A percentile compares a stretch with the other conserved stretches of the same genome.
Conservation (phyloP, 2,329 filamentous ascomycete genomes). For the Clarireedia sp. region DNA sequence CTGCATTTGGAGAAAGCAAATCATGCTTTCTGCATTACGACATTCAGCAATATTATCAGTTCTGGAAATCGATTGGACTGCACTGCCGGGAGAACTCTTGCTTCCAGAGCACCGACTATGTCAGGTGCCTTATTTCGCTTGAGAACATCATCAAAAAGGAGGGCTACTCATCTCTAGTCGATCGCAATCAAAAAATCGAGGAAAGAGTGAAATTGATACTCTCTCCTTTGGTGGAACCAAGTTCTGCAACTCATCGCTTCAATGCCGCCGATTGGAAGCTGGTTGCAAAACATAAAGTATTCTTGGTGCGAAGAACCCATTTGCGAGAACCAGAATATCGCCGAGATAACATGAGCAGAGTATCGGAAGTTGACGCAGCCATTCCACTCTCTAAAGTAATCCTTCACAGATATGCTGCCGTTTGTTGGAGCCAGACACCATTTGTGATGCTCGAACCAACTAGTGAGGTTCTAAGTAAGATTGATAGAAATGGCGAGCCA, state of each 20-base stretch:
- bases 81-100: constrained; percentile 8
- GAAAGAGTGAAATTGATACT: constrained; percentile 8
- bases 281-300: constrained; percentile 13
- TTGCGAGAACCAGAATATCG: constrained; percentile 12
- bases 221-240: constrained; percentile 10
- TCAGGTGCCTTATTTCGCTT: constrained; percentile 15
- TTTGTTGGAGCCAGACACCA: constrained; percentile 23
- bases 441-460: constrained; percentile 16
- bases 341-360: constrained; percentile 10
- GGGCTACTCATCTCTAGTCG: neutral
- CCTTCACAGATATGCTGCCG: constrained; percentile 9
- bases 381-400: constrained; percentile 16
- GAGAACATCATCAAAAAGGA: neutral
- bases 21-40: constrained; percentile 19
- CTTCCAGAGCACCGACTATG: constrained; percentile 14
- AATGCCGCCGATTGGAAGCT: neutral
- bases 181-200: neutral
- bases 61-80: constrained; percentile 20
- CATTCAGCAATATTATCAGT: constrained; percentile 9
- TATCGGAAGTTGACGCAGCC: constrained; percentile 6
- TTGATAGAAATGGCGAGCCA: constrained; percentile 7
- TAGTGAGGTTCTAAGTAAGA: constrained; percentile 7
- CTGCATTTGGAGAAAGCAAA: constrained; percentile 22
- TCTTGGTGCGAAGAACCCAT: constrained; percentile 12
- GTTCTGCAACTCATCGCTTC: constrained; percentile 5